phyloP scores from a whole-genome alignment of 768 basidiomycete genomes.

The Candolleomyces eurysporus region DNA sequence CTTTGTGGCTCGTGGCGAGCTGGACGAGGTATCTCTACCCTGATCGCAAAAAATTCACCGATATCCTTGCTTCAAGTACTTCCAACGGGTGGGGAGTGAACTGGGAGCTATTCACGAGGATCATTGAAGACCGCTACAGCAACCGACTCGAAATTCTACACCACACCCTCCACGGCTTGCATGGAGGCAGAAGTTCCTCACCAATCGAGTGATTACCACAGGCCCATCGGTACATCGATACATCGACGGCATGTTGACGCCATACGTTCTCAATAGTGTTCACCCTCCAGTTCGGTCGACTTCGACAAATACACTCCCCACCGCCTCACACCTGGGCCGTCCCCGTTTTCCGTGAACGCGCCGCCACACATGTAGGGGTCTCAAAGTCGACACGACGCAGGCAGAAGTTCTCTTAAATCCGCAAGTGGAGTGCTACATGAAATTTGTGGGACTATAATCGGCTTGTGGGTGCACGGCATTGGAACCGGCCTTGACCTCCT shows the following conservation, averaged over 20 bases:
- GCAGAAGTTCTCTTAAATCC: slow-evolving; percentile 22
- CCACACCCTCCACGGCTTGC: slow-evolving; percentile 30
- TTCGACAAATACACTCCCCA: background rate
- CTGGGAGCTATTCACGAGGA: no score
- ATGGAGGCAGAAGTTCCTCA: background rate
- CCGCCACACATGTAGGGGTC: slow-evolving; percentile 25
- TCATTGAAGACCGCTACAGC: slow-evolving; percentile 40
- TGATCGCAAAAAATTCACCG: no score
- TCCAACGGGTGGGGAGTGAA: no score
- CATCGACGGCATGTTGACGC: slow-evolving; percentile 29
- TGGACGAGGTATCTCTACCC: no score
- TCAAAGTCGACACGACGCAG: slow-evolving; percentile 15
- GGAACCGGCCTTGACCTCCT: slow-evolving; percentile 18
- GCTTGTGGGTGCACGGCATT: slow-evolving; percentile 46
- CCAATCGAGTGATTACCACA: slow-evolving; percentile 12
- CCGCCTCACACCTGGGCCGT: slow-evolving; percentile 28
- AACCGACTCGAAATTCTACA: slow-evolving; percentile 38
- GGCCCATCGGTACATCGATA: slow-evolving; percentile 26
- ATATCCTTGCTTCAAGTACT: no score
- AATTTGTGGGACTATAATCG: slow-evolving; percentile 44
- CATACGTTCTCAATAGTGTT: slow-evolving; percentile 26
- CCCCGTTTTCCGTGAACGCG: slow-evolving; percentile 29
- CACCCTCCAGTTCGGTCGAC: slow-evolving; percentile 6
- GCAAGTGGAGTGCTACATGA: slow-evolving; percentile 37
- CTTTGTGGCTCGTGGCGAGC: no score